Evolutionary conservation across 116 monocot genomes (phyloP).

Genomic region (Iris pallida): DNA sequence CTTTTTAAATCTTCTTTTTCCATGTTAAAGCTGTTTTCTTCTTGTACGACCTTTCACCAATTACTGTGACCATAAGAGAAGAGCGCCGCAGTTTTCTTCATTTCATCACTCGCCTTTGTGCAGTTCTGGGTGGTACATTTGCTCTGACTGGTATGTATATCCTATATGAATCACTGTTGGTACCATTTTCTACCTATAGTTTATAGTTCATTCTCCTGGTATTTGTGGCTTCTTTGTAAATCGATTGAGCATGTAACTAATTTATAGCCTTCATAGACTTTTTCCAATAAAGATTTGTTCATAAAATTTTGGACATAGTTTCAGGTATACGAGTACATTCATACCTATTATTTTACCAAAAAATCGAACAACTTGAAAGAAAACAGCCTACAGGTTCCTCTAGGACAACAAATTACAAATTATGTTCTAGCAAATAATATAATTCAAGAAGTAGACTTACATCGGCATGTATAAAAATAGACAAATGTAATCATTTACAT

Average conservation of each 20-base stretch:
- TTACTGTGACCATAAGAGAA: constrained; percentile 89
- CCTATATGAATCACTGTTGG: background rate
- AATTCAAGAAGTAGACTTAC: too few relatives aligned
- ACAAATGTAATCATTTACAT: too few relatives aligned
- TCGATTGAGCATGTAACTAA: background rate
- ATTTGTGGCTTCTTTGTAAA: background rate
- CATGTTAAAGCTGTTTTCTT: constrained; percentile 76
- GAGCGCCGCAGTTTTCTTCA: constrained; percentile 96
- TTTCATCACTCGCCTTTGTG: constrained; percentile 91
- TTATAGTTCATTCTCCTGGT: background rate
- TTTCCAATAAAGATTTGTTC: background rate
- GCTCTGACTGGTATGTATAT: constrained; percentile 67
- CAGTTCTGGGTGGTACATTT: constrained; percentile 98
- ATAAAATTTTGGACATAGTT: too few relatives aligned
- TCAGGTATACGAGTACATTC: too few relatives aligned
- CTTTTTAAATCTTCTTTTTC: constrained; percentile 8
- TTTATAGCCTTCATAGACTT: background rate
- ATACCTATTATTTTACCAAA: too few relatives aligned
- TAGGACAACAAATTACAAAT: too few relatives aligned
- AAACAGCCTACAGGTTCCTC: too few relatives aligned
- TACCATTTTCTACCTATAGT: background rate
- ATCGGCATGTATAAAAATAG: too few relatives aligned
- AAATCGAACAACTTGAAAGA: too few relatives aligned
- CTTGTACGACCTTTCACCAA: constrained; percentile 93
- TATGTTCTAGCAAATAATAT: too few relatives aligned